Base-by-base conservation (phyloP, 371 early-diverging fungal genomes). In the Mortierella sp. region DNA sequence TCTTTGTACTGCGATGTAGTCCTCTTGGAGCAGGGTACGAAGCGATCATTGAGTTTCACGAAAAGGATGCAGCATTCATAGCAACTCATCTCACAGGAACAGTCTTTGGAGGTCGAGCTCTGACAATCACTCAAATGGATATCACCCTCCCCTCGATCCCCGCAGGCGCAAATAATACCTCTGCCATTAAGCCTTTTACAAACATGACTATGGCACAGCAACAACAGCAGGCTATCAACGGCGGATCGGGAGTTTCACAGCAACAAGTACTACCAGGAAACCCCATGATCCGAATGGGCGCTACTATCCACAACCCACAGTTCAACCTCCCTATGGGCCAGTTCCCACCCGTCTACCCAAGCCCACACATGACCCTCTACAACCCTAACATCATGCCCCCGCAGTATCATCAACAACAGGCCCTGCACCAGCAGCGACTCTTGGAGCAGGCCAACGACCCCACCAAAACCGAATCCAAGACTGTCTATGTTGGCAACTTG, bases 401-500 rank as follows among this genome's bases (percentile, higher is more conserved):
- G 28, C 78, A 78, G 26, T 76, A 75, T 26, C 74, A 74, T 34
- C 79, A 80, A 53, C 28, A 59, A n/a, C 78, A 78, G 8, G 69
- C 64, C 6, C 0, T 72, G 57, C 76, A 75, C 48, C 79, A 80
- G 46, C 28, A 59, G 34, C 78, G 81, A 13, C 72, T 71, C 21
- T 13, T 72, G 71, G 79, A 75, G 31, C 89, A 44, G 79, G 75
- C 48, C 55, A 31, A 88, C n/a, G 94, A 94, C 78, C 93, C 93
- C 0, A 82, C 77, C 16, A 91, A 91, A 75, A 90, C 93, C 2
- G 93, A 94, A 37, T 89, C 93, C 13, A 90, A 94, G n/a, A 94
- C 94, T 2, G 85, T 94, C 5, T 95, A 95, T 72, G 93, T 95
- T 10, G 95, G 95, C 31, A 95, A 95, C 76, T 82, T 95, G 67